Conservation (phyloP, 225 moss, liverwort and hornwort genomes). For the Ulota crispa region DNA sequence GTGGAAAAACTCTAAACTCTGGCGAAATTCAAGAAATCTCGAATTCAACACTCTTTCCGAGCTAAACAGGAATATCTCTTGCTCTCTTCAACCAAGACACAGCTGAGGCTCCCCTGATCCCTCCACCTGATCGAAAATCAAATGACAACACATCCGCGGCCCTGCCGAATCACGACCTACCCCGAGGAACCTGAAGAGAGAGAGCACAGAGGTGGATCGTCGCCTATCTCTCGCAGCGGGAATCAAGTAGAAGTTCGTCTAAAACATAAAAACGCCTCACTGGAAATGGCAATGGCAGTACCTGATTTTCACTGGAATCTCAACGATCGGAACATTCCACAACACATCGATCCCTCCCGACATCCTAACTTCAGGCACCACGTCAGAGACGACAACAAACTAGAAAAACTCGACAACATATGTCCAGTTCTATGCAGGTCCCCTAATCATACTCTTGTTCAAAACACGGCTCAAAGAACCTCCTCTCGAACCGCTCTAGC, state of each 20-base stretch:
- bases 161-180: conserved; percentile 20
- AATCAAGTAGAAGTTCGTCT: background rate
- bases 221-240: conserved; percentile 16
- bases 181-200: conserved; percentile 62
- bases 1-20: background rate
- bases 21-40: background rate
- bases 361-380: conserved; percentile 56
- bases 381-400: conserved; percentile 45
- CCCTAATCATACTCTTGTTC: background rate
- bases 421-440: conserved; percentile 21
- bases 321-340: conserved; percentile 50
- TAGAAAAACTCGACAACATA: conserved; percentile 43
- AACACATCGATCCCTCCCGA: conserved; percentile 60
- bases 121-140: background rate
- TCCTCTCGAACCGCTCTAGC: background rate
- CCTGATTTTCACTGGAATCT: conserved; percentile 38
- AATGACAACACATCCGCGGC: conserved; percentile 34
- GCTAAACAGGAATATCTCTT: conserved; percentile 8
- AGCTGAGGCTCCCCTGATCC: conserved; percentile 7
- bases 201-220: conserved; percentile 50
- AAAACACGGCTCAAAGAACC: background rate
- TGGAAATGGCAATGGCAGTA: conserved; percentile 22
- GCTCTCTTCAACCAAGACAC: background rate
- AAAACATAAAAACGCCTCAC: conserved; percentile 19
- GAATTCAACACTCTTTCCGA: background rate